Conservation (phyloP, 2,329 filamentous ascomycete species). For the Talaromyces sp. region DNA sequence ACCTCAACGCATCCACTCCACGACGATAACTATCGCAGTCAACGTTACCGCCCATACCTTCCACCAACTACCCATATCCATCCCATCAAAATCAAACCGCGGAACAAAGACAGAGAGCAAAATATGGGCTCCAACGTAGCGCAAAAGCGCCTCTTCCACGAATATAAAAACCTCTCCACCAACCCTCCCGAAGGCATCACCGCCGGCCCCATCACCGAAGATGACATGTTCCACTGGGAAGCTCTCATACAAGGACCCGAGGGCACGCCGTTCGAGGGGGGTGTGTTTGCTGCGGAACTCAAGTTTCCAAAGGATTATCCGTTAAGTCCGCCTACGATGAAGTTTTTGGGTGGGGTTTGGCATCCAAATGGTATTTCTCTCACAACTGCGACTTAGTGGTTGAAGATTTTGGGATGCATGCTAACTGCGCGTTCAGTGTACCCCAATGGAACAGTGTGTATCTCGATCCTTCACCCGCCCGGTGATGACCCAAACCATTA, state of each 20-base stretch:
- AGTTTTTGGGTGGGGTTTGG: constrained; percentile 82
- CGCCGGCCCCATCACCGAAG: constrained; percentile 86
- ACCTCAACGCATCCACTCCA: background rate
- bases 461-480: constrained; percentile 94
- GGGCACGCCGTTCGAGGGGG: constrained; percentile 92
- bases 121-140: constrained; percentile 53
- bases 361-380: constrained; percentile 78
- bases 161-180: constrained; percentile 90
- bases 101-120: background rate
- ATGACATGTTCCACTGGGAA: constrained; percentile 95
- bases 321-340: constrained; percentile 93
- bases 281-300: constrained; percentile 90
- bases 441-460: constrained; percentile 86
- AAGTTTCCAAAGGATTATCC: constrained; percentile 96
- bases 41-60: background rate
- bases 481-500: constrained; percentile 98
- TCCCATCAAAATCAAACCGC: background rate
- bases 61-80: background rate
- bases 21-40: background rate
- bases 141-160: constrained; percentile 80
- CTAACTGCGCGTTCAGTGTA: constrained; percentile 61
- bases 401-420: background rate
- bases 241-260: constrained; percentile 93
- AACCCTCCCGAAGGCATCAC: constrained; percentile 98
- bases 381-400: background rate